Conservation (phyloP, 352 stramenopile genomes). For the Pythium diclinum region DNA sequence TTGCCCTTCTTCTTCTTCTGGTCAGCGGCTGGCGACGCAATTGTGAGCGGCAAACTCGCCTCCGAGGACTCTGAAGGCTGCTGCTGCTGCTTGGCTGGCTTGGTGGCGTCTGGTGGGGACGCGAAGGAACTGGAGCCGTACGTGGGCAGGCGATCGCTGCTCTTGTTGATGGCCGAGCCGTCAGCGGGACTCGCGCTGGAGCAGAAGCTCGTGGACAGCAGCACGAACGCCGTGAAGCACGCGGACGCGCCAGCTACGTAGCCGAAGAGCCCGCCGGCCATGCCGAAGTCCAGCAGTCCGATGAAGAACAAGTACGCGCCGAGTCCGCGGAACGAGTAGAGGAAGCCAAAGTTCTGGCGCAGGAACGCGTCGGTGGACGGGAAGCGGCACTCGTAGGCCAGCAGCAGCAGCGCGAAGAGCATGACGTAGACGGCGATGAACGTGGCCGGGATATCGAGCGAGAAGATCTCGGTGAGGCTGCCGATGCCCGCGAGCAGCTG, state of each 20-base stretch:
- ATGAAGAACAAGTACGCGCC: slow-evolving; percentile 36
- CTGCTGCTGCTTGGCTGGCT: slow-evolving; percentile 5
- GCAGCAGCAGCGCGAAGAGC: slow-evolving; percentile 33
- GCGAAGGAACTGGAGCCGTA: slow-evolving; percentile 23
- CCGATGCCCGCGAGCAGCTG: slow-evolving; percentile 31
- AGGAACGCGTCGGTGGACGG: slow-evolving; percentile 26
- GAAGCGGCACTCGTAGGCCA: slow-evolving; percentile 36
- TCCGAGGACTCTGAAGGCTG: background rate
- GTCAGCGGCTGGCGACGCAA: background rate
- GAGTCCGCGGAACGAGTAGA: slow-evolving; percentile 34
- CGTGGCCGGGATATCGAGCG: slow-evolving; percentile 28
- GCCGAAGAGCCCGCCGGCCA: slow-evolving; percentile 29
- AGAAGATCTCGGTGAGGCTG: slow-evolving; percentile 32
- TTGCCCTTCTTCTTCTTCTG: slow-evolving; percentile 14
- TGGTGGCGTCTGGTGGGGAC: slow-evolving; percentile 5
- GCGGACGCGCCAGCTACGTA: slow-evolving; percentile 24
- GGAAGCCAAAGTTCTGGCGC: slow-evolving; percentile 37
- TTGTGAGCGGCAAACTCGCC: background rate
- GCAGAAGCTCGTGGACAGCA: slow-evolving; percentile 25
- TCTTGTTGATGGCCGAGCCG: slow-evolving; percentile 6
- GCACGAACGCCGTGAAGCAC: slow-evolving; percentile 23
- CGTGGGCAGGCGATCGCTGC: slow-evolving; percentile 15
- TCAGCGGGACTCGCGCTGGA: slow-evolving; percentile 1
- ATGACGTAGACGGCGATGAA: slow-evolving; percentile 40
- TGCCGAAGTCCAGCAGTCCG: slow-evolving; percentile 37